phyloP scores from a whole-genome alignment of 2,329 filamentous ascomycete genomes.

The Nemania abortiva region DNA sequence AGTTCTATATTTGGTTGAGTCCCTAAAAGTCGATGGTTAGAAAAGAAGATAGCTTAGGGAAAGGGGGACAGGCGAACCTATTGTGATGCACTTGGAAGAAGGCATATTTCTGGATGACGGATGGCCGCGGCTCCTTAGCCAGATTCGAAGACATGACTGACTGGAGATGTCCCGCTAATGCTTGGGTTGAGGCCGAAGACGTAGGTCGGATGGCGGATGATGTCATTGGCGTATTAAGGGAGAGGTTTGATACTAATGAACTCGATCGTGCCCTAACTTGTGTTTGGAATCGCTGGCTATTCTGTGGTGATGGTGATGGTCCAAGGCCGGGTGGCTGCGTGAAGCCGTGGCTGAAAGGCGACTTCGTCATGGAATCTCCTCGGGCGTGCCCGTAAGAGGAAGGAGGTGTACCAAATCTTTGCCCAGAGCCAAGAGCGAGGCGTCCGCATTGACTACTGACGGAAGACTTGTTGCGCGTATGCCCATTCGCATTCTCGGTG shows the following conservation, averaged over 20 bases:
- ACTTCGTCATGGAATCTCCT: constrained; percentile 49
- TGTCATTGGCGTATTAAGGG: constrained; percentile 53
- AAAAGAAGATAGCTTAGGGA: constrained; percentile 38
- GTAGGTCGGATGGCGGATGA: constrained; percentile 54
- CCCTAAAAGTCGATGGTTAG: constrained; percentile 54
- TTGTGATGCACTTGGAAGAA: constrained; percentile 73
- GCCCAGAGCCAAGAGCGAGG: constrained; percentile 49
- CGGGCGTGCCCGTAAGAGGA: constrained; percentile 51
- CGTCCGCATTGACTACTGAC: constrained; percentile 45
- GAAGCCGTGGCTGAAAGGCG: constrained; percentile 53
- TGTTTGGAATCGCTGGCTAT: constrained; percentile 52
- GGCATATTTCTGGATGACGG: constrained; percentile 65
- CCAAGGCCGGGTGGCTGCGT: constrained; percentile 51
- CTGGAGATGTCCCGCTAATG: constrained; percentile 45
- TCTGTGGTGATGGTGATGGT: constrained; percentile 51
- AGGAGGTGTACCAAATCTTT: constrained; percentile 50
- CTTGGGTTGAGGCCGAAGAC: constrained; percentile 52
- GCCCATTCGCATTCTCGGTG: constrained; percentile 40
- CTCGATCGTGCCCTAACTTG: constrained; percentile 52
- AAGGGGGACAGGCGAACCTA: constrained; percentile 56
- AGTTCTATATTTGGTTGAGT: constrained; percentile 68
- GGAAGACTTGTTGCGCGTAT: constrained; percentile 48
- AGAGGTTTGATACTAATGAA: constrained; percentile 51
- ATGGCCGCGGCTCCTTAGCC: constrained; percentile 47
- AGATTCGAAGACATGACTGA: constrained; percentile 40